Percentiles rank a stretch among this genome's conserved stretches.
Conservation (phyloP, 805 yeast genomes). For the Pichia sporocuriosa region DNA sequence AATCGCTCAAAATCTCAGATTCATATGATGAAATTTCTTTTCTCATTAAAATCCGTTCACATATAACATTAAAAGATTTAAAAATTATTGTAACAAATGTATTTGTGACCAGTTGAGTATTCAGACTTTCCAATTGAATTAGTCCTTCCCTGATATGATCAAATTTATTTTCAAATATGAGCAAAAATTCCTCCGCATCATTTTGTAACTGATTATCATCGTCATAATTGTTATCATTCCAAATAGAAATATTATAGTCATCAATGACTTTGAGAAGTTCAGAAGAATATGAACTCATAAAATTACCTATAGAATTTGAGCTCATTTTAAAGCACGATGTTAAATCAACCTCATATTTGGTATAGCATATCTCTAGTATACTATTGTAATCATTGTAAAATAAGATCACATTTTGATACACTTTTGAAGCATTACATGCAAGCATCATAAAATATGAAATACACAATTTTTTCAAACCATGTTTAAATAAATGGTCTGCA, state of each 20-base stretch:
- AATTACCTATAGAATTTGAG: conserved; percentile 13
- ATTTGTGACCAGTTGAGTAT: conserved; percentile 18
- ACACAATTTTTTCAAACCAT: conserved; percentile 24
- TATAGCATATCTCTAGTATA: conserved; percentile 19
- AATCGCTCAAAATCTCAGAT: conserved; percentile 20
- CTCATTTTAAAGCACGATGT: conserved; percentile 20
- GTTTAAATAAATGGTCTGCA: conserved; percentile 19
- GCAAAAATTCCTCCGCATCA: conserved; percentile 11
- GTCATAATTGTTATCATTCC: conserved; percentile 13
- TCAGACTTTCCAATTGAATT: conserved; percentile 11
- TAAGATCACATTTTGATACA: conserved; percentile 22
- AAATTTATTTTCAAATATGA: conserved; percentile 8
- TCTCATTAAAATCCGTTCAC: conserved; percentile 18
- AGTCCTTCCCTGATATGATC: not conserved
- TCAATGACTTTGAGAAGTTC: conserved; percentile 11
- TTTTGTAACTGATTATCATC: conserved; percentile 8
- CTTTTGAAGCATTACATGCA: conserved; percentile 11
- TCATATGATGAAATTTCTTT: conserved; percentile 29
- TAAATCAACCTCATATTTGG: conserved; percentile 17
- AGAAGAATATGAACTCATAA: conserved; percentile 8
- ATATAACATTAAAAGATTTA: conserved; percentile 16
- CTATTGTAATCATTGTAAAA: conserved; percentile 29
- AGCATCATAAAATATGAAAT: conserved; percentile 25
- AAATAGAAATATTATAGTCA: conserved; percentile 17
- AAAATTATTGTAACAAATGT: conserved; percentile 16